phyloP scores from a whole-genome alignment of 306 rosid species.

The Pachyrhizus erosus region DNA sequence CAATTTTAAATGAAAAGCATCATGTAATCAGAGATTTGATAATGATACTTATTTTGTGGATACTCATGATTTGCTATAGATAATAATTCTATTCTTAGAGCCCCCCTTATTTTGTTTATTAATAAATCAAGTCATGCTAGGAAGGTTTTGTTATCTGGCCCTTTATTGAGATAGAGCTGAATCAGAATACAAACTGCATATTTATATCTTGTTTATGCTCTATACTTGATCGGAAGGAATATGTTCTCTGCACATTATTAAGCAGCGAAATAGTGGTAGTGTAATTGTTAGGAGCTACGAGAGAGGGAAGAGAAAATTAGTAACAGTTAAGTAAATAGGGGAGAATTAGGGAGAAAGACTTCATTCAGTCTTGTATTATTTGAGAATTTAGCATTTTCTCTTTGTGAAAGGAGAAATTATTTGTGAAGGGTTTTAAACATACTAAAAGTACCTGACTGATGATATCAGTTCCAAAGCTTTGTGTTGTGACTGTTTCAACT shows the following conservation, averaged over 20 bases:
- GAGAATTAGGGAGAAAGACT: background rate
- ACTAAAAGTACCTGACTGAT: background rate
- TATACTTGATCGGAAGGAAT: conserved; percentile 18
- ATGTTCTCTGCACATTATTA: background rate
- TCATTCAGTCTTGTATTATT: background rate
- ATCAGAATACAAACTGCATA: background rate
- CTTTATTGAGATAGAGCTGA: background rate
- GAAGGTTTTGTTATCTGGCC: background rate
- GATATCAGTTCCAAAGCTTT: background rate
- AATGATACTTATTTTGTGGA: background rate
- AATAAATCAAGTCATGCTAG: background rate
- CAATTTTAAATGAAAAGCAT: background rate
- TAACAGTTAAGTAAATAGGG: background rate
- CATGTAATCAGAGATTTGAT: background rate
- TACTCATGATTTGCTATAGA: background rate
- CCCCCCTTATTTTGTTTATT: background rate
- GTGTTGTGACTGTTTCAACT: background rate
- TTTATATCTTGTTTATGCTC: background rate
- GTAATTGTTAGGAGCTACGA: background rate
- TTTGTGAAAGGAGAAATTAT: background rate
- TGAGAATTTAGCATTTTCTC: background rate
- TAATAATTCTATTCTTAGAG: background rate
- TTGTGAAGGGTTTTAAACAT: background rate
- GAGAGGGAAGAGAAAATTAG: conserved; percentile 1
- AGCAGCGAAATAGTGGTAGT: background rate